Base-by-base conservation (phyloP, 2,329 filamentous ascomycete genomes). In the Hypoxylon sp. region DNA sequence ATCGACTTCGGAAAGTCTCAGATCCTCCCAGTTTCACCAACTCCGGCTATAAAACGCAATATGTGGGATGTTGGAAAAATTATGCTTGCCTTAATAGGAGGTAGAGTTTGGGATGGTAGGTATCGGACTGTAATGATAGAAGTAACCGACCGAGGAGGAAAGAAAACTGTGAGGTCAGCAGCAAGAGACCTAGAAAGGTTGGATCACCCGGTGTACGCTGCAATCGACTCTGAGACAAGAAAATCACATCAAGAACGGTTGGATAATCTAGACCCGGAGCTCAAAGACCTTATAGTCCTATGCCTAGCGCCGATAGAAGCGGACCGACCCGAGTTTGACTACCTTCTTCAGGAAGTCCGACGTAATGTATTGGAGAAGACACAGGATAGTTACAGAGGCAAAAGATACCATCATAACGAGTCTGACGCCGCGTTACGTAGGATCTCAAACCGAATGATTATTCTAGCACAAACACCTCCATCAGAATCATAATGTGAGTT, bases 1-100 rank as follows among this genome's bases (percentile, higher is more conserved):
- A 73, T 74, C 46, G 73, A 74, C 60, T 73, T 74, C 35, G 73
- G 73, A 22, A 72, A 39, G 0, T 2, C 5, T 6, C 10, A 71
- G 70, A 9, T 29, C n/a, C 6, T 42, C 37, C n/a, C n/a, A 8
- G 37, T 67, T n/a, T 14, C 35, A 10, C 9, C 50, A 11, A 61
- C 60, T 29, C 5, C 54, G 0, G 70, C 66, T 9, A 57, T 51
- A 2, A 71, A 64, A 26, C 35, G 31, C 0, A 71, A 73, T 13
- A 68, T 73, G 44, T 37, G 26, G 8, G 51, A 58, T 5, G 61
- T 70, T 13, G 72, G 65, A 1, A 60, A 54, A 24, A 54, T 72
- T 1, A 71, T 73, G 68, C 55, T 74, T 5, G 35, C 51, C 2
- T 50, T 74, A 35, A 52, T 74, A n/a, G 69, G 73, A 29, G 72